Conservation (phyloP, 257 asterid genomes). For the Ballota nigra region DNA sequence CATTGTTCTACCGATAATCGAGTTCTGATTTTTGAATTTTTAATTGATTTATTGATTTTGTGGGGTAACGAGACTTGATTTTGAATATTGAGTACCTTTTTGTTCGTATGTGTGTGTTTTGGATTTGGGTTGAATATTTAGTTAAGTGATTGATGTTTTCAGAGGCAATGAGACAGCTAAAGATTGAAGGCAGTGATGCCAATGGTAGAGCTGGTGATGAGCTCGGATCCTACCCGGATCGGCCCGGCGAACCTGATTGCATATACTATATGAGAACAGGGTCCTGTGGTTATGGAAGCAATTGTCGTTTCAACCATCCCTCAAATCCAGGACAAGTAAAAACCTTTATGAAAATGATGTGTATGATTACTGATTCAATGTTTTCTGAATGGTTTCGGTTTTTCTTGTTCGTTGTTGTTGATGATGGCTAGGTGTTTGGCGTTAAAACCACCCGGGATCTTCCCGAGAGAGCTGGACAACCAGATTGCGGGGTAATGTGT, state of each 20-base stretch:
- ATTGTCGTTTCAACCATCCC: constrained; percentile 73
- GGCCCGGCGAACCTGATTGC: constrained; percentile 80
- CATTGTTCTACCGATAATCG: not conserved
- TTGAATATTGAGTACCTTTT: not conserved
- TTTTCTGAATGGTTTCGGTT: constrained; percentile 4
- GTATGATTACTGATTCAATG: not conserved
- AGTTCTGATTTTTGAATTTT: not conserved
- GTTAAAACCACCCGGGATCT: constrained; percentile 34
- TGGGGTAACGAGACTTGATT: not conserved
- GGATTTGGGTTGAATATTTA: constrained; percentile 15
- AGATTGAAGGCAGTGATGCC: constrained; percentile 37
- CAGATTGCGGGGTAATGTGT: constrained; percentile 56
- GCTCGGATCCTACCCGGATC: constrained; percentile 46
- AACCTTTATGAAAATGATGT: not conserved
- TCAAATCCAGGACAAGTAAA: constrained; percentile 39
- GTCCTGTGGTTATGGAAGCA: constrained; percentile 63
- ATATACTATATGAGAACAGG: constrained; percentile 64
- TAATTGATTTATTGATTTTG: not conserved
- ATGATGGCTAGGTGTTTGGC: constrained; percentile 34
- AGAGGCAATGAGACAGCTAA: constrained; percentile 43
- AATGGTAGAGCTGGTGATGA: constrained; percentile 41
- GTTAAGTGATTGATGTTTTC: constrained; percentile 22
- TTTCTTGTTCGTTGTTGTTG: constrained; percentile 24
- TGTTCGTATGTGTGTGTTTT: constrained; percentile 1
- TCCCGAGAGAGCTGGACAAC: constrained; percentile 63